Base-by-base conservation (phyloP, 192 early-diverging fungal genomes). In the Backusella luteola region DNA sequence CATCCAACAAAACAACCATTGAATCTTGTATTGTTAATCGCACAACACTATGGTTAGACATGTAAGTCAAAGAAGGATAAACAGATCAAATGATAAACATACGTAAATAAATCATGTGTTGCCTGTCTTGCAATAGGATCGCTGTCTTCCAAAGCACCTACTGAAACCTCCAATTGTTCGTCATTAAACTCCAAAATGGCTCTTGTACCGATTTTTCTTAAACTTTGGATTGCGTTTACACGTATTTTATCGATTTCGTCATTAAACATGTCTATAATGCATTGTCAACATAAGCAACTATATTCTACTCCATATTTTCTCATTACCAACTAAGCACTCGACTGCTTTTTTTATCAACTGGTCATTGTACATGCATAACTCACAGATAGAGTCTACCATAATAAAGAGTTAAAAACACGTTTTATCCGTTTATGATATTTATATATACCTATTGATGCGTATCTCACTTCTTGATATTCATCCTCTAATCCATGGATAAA, bases 401-500 rank as follows among this genome's bases (percentile, higher is more conserved):
- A 15, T 73, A 53, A 49, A 32, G 34, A 56, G 35, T n/a, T 21
- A 49, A 35, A 1, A 59, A 32, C 32, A 32, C 32, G 32, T 3
- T 32, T 32, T 32, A 32, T 14, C 21, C 6, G 34, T 17, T 12
- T 2, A 23, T 11, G 26, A 14, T 17, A 14, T 26, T 0, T 4
- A 15, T 32, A 1, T 32, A 73, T 88, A 95, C 94, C 89, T 36
- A 98, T 95, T 11, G 96, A 88, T 6, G 96, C 93, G 69, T 90
- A 89, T 56, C 96, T 85, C 39, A 99, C 96, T 29, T 91, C 91
- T 69, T 93, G 90, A 83, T 90, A 96, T 85, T 98, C 96, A 84
- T 99, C 98, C 77, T 99, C 98, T 38, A 97, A 86, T 3, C 95
- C 96, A 80, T 97, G 96, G 15, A 99, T 91, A 89, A 99, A 99